Base-by-base conservation (phyloP, 345 rosid species). In the Rhodamnia rubescens region DNA sequence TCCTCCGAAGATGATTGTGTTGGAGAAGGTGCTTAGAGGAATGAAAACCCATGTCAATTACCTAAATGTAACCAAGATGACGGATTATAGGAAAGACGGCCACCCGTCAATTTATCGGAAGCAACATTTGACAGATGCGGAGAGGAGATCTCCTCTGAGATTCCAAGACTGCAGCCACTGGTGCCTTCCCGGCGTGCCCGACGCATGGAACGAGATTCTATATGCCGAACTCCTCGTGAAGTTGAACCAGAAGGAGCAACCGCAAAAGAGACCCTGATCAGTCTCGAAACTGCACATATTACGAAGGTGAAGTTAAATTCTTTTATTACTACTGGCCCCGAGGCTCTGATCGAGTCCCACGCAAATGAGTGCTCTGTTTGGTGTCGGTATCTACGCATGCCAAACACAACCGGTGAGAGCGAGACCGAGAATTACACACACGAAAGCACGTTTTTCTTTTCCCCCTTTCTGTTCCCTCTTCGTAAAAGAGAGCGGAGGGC, bases 161-260 rank as follows among this genome's bases (percentile, higher is more conserved):
- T 95, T 85, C 90, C 99, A 97, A 85, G 99, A 97, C 85, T 97
- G 99, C 91, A 96, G 99, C 91, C 99, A 97, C 55, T 97, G 99
- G 99, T 97, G 99, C 91, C 98, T 97, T 82, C 99, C 99, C 0
- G 99, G 99, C 0, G 99, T 97, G 42, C 99, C 99, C 0, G 99
- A 97, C 83, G 87, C 94, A 0, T 97, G 99, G 99, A 97, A 97
- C 54, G 98, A 96, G 87, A 91, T 97, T 85, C 90, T 97, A 80
- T 97, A 94, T 3, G 96, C 95, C 0, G 94, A 97, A 89, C 89
- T 97, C 54, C 87, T 96, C 7, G 86, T 96, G 69, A 92, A 90
- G 53, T 91, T 93, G 87, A 57, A 87, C 85, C 89, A 90, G 90
- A 85, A 78, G 58, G 91, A 89, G 44, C 83, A 61, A 44, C 81